These are phyloP conservation scores for Bipolaris victoriae DNA, from an alignment of 2,329 filamentous ascomycete species.

Conservation along the genomic window DNA sequence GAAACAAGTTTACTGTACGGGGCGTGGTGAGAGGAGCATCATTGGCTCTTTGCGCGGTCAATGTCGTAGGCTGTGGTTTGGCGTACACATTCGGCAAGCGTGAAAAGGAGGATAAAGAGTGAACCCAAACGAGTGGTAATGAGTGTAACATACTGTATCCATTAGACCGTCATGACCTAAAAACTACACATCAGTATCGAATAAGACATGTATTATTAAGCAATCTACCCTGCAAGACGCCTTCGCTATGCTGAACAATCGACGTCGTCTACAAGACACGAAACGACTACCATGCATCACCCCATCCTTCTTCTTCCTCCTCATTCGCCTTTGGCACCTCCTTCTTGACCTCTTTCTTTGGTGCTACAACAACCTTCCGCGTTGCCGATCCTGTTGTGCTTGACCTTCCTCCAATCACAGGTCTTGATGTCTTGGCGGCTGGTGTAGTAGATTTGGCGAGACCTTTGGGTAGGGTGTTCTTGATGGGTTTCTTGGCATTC, in stretches of 20 bases:
- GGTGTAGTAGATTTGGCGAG: constrained; percentile 64
- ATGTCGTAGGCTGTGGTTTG: constrained; percentile 58
- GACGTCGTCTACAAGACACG: constrained; percentile 2
- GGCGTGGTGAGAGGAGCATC: constrained; percentile 61
- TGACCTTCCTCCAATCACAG: constrained; percentile 38
- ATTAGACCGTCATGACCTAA: not conserved
- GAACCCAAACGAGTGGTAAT: not conserved
- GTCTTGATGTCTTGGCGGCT: constrained; percentile 42
- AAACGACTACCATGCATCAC: constrained; percentile 45
- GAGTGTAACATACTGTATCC: constrained; percentile 13
- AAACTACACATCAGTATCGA: not conserved
- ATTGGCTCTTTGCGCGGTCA: constrained; percentile 58
- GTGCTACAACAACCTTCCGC: constrained; percentile 35
- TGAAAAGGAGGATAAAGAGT: constrained; percentile 41
- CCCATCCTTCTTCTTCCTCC: constrained; percentile 50
- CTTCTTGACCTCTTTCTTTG: constrained; percentile 42
- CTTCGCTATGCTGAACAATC: constrained; percentile 18
- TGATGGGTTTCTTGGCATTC: constrained; percentile 68
- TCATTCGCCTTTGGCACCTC: constrained; percentile 50
- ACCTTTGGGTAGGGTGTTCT: constrained; percentile 82
- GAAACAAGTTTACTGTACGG: constrained; percentile 57
- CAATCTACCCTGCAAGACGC: constrained; percentile 10
- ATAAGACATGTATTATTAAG: constrained; percentile 6
- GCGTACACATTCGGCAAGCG: constrained; percentile 59
- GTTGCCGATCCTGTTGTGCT: constrained; percentile 40